phyloP scores from a whole-genome alignment of 2,329 filamentous ascomycete genomes.

The Capronia americana region DNA sequence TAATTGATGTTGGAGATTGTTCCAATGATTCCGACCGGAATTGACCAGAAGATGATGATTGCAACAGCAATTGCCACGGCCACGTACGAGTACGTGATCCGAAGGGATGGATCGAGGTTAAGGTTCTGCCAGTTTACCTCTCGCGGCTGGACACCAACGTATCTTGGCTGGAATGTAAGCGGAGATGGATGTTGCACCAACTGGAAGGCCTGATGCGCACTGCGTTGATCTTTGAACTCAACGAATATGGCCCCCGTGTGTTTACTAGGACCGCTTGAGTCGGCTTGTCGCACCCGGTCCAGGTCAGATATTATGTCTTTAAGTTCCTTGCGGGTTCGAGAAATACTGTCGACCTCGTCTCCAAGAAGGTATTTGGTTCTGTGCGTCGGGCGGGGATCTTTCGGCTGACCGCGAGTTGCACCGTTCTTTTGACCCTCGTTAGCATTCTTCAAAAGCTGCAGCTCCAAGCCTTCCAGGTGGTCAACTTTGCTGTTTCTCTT shows the following conservation, averaged over 20 bases:
- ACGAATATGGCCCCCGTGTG: constrained; percentile 76
- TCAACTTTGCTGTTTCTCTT: constrained; percentile 79
- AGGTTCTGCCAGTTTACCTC: constrained; percentile 92
- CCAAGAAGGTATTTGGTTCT: constrained; percentile 71
- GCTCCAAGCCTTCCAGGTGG: constrained; percentile 83
- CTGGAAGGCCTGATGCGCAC: constrained; percentile 85
- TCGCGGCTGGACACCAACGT: constrained; percentile 78
- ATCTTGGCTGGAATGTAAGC: constrained; percentile 82
- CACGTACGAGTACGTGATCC: constrained; percentile 69
- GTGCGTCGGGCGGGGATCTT: constrained; percentile 69
- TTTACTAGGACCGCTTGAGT: constrained; percentile 19
- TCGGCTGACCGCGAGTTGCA: not conserved
- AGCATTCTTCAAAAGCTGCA: constrained; percentile 79
- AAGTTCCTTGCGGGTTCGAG: constrained; percentile 79
- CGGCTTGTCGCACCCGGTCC: constrained; percentile 52
- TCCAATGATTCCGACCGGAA: constrained; percentile 79
- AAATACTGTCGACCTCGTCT: constrained; percentile 43
- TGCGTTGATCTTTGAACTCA: constrained; percentile 81
- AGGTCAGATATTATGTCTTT: constrained; percentile 73
- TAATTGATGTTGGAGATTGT: constrained; percentile 84
- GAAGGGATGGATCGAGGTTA: constrained; percentile 68
- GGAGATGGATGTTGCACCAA: constrained; percentile 56
- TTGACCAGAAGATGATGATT: constrained; percentile 85
- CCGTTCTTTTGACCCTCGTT: constrained; percentile 52
- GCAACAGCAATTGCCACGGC: constrained; percentile 73